phyloP scores from a whole-genome alignment of 441 rosid species.

The Aleurites moluccanus region DNA sequence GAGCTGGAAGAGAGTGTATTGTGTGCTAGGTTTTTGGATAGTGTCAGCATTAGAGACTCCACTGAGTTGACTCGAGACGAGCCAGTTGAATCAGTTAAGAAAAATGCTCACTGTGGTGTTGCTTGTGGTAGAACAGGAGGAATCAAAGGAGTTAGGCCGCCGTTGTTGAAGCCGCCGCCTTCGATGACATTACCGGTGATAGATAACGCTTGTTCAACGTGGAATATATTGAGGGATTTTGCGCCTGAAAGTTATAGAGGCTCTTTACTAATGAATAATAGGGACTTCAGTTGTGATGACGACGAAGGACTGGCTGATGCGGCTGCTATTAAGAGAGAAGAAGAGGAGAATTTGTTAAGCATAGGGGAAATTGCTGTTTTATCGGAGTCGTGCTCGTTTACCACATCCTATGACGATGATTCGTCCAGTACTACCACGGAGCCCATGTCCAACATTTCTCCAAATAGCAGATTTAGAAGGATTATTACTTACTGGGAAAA shows the following conservation, averaged over 20 bases:
- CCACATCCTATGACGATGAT: constrained; percentile 76
- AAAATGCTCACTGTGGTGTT: neutral
- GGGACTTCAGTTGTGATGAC: constrained; percentile 26
- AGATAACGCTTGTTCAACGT: constrained; percentile 53
- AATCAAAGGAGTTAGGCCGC: constrained; percentile 72
- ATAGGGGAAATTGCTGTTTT: constrained; percentile 33
- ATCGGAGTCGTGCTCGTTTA: constrained; percentile 60
- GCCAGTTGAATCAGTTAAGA: constrained; percentile 24
- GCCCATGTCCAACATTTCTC: constrained; percentile 56
- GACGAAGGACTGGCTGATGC: constrained; percentile 28
- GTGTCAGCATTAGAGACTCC: constrained; percentile 23
- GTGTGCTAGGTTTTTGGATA: constrained; percentile 34
- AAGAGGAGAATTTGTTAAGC: constrained; percentile 29
- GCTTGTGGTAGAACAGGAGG: constrained; percentile 33
- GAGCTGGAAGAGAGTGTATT: constrained; percentile 24
- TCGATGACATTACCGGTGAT: constrained; percentile 47
- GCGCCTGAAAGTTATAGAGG: constrained; percentile 42
- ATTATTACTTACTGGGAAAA: constrained; percentile 62
- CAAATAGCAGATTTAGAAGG: constrained; percentile 45
- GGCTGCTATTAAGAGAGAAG: constrained; percentile 25
- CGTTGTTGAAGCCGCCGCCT: constrained; percentile 74
- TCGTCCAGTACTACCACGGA: constrained; percentile 61
- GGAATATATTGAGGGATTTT: constrained; percentile 64
- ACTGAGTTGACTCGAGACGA: constrained; percentile 37
- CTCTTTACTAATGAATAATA: constrained; percentile 12